Conservation (phyloP, 441 rosid species). For the Populus hybrid region DNA sequence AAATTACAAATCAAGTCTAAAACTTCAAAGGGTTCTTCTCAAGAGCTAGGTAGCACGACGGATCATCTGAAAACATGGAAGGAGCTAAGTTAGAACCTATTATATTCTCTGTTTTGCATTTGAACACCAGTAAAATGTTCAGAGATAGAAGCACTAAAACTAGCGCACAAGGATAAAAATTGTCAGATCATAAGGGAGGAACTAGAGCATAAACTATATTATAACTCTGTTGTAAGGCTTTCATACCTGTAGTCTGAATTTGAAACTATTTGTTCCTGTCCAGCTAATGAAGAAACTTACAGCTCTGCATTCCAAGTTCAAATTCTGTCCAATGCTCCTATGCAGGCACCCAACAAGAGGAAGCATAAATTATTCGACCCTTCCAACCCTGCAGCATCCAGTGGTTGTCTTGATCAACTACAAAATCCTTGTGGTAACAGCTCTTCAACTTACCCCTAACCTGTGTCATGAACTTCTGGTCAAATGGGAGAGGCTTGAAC, state of each 20-base stretch:
- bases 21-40: background rate
- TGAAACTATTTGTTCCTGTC: background rate
- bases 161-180: background rate
- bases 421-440: slow-evolving; percentile 69
- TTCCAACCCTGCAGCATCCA: slow-evolving; percentile 88
- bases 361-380: slow-evolving; percentile 60
- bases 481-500: slow-evolving; percentile 51
- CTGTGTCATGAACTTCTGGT: slow-evolving; percentile 35
- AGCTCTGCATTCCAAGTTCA: slow-evolving; percentile 4
- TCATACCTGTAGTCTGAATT: slow-evolving; percentile 9
- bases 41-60: background rate
- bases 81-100: background rate
- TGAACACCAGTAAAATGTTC: background rate
- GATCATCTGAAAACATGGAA: background rate
- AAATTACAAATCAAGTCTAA: background rate
- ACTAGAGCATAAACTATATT: background rate
- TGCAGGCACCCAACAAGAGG: slow-evolving; percentile 63
- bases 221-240: background rate
- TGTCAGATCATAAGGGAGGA: background rate
- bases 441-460: slow-evolving; percentile 36
- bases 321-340: slow-evolving; percentile 15
- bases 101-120: background rate
- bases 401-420: slow-evolving; percentile 52
- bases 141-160: background rate
- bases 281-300: background rate